These are phyloP conservation scores for Gossypium laxum DNA, from an alignment of 441 rosid genomes.

Conservation along the genomic window DNA sequence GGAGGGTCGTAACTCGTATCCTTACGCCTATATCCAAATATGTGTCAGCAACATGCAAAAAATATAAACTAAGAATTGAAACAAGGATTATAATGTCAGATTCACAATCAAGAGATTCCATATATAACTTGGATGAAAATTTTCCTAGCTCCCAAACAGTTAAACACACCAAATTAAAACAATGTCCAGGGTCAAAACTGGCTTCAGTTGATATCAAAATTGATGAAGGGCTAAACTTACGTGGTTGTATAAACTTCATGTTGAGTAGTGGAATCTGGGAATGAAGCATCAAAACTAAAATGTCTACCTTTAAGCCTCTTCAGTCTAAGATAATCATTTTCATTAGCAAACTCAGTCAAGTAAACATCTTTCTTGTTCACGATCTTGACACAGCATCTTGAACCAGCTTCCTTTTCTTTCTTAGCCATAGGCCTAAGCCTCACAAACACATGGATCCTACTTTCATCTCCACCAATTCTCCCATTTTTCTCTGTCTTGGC, in stretches of 20 bases:
- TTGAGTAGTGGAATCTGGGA: conserved; percentile 66
- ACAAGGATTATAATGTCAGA: background rate
- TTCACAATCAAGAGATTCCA: background rate
- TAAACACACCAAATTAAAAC: background rate
- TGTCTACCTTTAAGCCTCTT: conserved; percentile 82
- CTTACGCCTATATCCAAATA: background rate
- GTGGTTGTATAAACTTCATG: conserved; percentile 73
- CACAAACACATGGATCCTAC: conserved; percentile 69
- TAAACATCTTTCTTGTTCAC: conserved; percentile 74
- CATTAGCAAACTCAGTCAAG: conserved; percentile 67
- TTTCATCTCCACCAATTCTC: conserved; percentile 15
- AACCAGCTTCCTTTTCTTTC: conserved; percentile 79
- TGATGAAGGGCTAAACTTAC: conserved; percentile 33
- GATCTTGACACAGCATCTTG: conserved; percentile 67
- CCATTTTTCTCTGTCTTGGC: conserved; percentile 22
- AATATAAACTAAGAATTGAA: background rate
- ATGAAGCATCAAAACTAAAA: conserved; percentile 75
- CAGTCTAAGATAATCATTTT: conserved; percentile 72
- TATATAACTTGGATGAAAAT: background rate
- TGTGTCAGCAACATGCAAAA: background rate
- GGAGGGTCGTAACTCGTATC: no score
- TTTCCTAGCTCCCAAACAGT: background rate
- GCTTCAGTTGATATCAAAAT: background rate
- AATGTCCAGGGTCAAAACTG: background rate
- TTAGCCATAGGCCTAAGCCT: conserved; percentile 88